Conservation (phyloP, 495 filamentous ascomycete genomes). For the Trichocladium antarcticum region DNA sequence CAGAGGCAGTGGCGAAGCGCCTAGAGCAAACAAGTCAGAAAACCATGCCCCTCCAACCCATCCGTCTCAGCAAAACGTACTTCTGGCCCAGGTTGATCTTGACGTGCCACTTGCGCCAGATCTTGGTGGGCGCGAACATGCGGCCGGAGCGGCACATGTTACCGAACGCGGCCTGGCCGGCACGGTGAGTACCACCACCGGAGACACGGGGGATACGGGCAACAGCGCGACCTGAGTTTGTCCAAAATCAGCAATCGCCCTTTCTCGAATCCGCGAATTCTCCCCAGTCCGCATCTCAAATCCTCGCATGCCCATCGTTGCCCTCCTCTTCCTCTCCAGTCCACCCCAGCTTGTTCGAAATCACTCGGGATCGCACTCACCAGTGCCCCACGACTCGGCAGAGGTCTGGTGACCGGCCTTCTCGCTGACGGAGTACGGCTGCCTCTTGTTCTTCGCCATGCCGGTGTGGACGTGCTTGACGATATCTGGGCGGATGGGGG, state of each 20-base stretch:
- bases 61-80: constrained; percentile 37
- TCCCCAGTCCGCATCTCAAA: not conserved
- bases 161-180: constrained; percentile 98
- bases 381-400: constrained; percentile 99
- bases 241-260: not conserved
- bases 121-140: constrained; percentile 99
- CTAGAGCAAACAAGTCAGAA: constrained; percentile 31
- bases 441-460: constrained; percentile 99
- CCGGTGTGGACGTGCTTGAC: constrained; percentile 98
- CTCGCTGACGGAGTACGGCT: constrained; percentile 99
- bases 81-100: constrained; percentile 98
- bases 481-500: constrained; percentile 96
- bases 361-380: constrained; percentile 47
- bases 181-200: constrained; percentile 99
- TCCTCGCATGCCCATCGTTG: not conserved
- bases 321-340: not conserved
- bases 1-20: constrained; percentile 95
- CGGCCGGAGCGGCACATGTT: constrained; percentile 99
- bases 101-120: constrained; percentile 99
- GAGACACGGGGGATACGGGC: constrained; percentile 99
- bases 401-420: constrained; percentile 99
- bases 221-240: constrained; percentile 76
- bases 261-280: not conserved
- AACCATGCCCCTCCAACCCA: not conserved
- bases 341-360: constrained; percentile 5